These are phyloP conservation scores for Neurospora pannonica DNA, from an alignment of 495 filamentous ascomycete genomes.

Conservation along the genomic window DNA sequence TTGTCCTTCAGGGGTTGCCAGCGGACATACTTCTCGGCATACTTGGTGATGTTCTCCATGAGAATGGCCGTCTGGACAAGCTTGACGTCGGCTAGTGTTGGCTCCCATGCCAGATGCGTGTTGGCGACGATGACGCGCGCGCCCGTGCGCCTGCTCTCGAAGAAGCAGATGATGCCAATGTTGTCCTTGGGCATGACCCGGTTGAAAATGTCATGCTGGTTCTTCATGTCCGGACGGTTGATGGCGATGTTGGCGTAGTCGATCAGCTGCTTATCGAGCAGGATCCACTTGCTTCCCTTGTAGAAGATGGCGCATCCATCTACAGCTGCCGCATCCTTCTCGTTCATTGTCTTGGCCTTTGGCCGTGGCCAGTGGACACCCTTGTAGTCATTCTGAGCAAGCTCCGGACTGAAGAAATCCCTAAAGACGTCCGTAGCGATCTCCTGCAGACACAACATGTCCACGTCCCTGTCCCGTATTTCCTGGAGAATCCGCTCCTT, in stretches of 20 bases:
- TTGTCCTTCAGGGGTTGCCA: slow-evolving; percentile 72
- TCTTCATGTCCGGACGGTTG: slow-evolving; percentile 88
- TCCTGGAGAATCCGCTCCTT: slow-evolving; percentile 71
- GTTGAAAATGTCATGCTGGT: slow-evolving; percentile 92
- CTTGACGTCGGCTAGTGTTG: slow-evolving; percentile 83
- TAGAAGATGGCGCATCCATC: slow-evolving; percentile 97
- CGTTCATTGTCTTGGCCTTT: slow-evolving; percentile 80
- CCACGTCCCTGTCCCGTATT: slow-evolving; percentile 67
- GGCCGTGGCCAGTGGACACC: slow-evolving; percentile 84
- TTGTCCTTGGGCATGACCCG: slow-evolving; percentile 96
- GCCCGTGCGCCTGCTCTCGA: slow-evolving; percentile 83
- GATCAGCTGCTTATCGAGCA: slow-evolving; percentile 86
- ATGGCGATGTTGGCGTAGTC: slow-evolving; percentile 89
- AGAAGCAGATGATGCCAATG: slow-evolving; percentile 79
- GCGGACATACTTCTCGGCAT: slow-evolving; percentile 73
- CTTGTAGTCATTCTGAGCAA: slow-evolving; percentile 81
- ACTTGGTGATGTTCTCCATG: slow-evolving; percentile 77
- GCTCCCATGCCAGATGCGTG: slow-evolving; percentile 91
- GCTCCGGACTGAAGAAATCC: slow-evolving; percentile 71
- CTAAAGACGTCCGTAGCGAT: slow-evolving; percentile 84
- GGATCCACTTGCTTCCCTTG: slow-evolving; percentile 82
- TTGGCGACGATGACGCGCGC: slow-evolving; percentile 85
- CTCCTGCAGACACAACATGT: slow-evolving; percentile 89
- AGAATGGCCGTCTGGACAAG: slow-evolving; percentile 88
- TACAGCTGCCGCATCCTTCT: slow-evolving; percentile 73